Evolutionary conservation across 73 alveolate species (phyloP).

Genomic region (Loxodes magnus): DNA sequence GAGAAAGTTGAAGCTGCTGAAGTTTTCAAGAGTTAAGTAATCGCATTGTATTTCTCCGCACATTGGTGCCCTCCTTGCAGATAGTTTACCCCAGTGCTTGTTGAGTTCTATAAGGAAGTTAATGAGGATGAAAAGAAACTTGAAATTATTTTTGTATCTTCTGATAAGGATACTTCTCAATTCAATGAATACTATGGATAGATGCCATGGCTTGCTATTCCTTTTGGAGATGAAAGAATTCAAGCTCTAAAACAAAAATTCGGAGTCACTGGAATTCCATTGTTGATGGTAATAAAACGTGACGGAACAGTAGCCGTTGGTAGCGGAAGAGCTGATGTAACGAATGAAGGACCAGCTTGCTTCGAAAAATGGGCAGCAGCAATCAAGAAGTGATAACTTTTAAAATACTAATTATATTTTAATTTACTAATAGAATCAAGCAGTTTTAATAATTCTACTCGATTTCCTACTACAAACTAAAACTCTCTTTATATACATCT

Average conservation of each 20-base stretch:
- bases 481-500: too few species aligned
- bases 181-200: constrained; percentile 49
- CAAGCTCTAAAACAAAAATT: neutral
- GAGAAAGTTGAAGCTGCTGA: too few species aligned
- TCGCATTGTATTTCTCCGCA: constrained; percentile 54
- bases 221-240: constrained; percentile 33
- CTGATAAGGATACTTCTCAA: constrained; percentile 57
- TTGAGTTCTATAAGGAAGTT: constrained; percentile 69
- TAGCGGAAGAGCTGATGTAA: constrained; percentile 4
- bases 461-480: too few species aligned
- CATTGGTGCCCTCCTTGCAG: constrained; percentile 83
- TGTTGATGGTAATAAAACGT: constrained; percentile 1
- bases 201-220: constrained; percentile 64
- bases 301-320: constrained; percentile 11
- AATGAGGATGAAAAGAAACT: constrained; percentile 49
- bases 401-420: too few species aligned
- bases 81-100: constrained; percentile 67
- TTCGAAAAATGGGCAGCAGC: constrained; percentile 18
- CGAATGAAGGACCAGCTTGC: constrained; percentile 14
- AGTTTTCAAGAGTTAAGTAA: constrained; percentile 23
- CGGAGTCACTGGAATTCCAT: constrained; percentile 5
- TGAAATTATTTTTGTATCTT: constrained; percentile 67
- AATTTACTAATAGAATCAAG: too few species aligned
- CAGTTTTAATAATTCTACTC: too few species aligned
- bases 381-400: too few species aligned